Percentiles rank a stretch among this genome's conserved stretches.
Evolutionary conservation across 2,329 filamentous ascomycete genomes (phyloP).

Genomic region (Dactylellina parvicollis): DNA sequence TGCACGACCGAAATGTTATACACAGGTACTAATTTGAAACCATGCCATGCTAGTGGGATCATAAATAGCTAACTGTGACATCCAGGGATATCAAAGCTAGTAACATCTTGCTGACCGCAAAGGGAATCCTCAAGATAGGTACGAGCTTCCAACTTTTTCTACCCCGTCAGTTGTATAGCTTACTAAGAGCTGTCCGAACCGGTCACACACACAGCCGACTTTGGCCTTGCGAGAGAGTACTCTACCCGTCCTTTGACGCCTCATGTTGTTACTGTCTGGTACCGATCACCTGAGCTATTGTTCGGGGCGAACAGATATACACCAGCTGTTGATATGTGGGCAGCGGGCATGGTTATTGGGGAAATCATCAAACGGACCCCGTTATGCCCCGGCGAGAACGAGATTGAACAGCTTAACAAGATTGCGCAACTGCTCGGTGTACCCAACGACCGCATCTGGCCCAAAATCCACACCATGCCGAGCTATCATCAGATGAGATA

Average conservation of each 20-base stretch:
- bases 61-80: slow-evolving; percentile 22
- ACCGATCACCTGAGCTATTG: slow-evolving; percentile 91
- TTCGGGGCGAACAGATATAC: slow-evolving; percentile 94
- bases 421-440: slow-evolving; percentile 60
- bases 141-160: slow-evolving; percentile 5
- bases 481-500: slow-evolving; percentile 52
- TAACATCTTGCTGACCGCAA: slow-evolving; percentile 60
- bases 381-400: slow-evolving; percentile 59
- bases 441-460: slow-evolving; percentile 59
- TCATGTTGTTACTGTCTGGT: slow-evolving; percentile 95
- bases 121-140: slow-evolving; percentile 61
- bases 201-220: slow-evolving; percentile 58
- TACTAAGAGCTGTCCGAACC: background rate
- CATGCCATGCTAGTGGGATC: background rate
- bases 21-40: slow-evolving; percentile 58
- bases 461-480: slow-evolving; percentile 57
- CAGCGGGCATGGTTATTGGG: slow-evolving; percentile 95
- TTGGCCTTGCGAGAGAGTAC: slow-evolving; percentile 60
- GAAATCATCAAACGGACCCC: slow-evolving; percentile 79
- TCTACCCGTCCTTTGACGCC: slow-evolving; percentile 60
- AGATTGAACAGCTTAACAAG: slow-evolving; percentile 59
- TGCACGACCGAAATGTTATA: slow-evolving; percentile 60
- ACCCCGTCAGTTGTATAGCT: background rate
- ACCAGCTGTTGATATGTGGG: slow-evolving; percentile 96
- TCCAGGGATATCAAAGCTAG: slow-evolving; percentile 61